Conservation (phyloP, 768 basidiomycete genomes). For the Hebeloma cylindrosporum region DNA sequence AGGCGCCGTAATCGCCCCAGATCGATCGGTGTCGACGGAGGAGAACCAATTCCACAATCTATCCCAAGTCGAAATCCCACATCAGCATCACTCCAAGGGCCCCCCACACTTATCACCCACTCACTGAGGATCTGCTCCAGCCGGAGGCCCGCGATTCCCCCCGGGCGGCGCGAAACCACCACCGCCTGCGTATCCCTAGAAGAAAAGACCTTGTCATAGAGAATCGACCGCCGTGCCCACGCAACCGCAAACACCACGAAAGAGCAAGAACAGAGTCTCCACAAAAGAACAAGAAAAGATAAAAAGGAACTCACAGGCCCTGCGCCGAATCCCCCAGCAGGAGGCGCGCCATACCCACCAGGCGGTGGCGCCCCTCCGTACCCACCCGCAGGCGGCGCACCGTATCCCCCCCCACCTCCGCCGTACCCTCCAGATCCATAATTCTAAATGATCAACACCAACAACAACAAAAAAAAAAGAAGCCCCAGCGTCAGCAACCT, state of each 20-base stretch:
- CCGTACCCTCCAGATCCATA: conserved; percentile 25
- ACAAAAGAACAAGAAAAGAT: too few species aligned
- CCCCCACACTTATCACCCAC: conserved; percentile 22
- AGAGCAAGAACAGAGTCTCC: too few species aligned
- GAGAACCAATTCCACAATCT: conserved; percentile 77
- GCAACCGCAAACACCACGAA: too few species aligned
- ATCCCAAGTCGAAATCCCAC: conserved; percentile 1
- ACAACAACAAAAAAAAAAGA: not conserved
- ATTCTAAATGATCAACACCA: conserved; percentile 5
- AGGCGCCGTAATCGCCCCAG: conserved; percentile 59
- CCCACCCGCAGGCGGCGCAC: conserved; percentile 30
- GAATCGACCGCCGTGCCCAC: not conserved
- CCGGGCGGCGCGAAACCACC: conserved; percentile 39
- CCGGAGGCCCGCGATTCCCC: conserved; percentile 46
- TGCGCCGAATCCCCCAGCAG: conserved; percentile 6
- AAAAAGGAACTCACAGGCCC: conserved; percentile 6
- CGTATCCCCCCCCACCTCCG: conserved; percentile 25
- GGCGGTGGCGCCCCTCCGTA: conserved; percentile 25
- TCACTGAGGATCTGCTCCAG: conserved; percentile 77
- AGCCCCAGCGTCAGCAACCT: not conserved
- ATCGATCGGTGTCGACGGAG: conserved; percentile 68
- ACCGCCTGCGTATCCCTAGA: conserved; percentile 37
- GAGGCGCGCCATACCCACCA: conserved; percentile 24
- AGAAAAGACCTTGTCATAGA: not conserved
- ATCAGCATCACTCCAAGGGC: not conserved